Conservation (phyloP, 2,329 filamentous ascomycete genomes). For the Penicillium sp. region DNA sequence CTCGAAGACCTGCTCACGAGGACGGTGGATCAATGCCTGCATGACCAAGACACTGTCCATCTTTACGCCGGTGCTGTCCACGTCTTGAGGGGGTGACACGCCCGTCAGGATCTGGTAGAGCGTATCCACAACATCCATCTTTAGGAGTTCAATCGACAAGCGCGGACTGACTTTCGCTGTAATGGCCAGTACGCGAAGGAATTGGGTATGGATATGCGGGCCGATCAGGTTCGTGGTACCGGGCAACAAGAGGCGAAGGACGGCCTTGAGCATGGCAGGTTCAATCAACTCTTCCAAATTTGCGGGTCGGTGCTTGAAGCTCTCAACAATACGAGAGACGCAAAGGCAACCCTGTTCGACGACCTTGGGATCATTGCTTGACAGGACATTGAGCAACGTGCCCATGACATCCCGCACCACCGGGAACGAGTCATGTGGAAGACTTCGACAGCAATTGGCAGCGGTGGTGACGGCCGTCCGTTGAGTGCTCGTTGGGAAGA, state of each 20-base stretch:
- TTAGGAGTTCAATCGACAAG: constrained; percentile 86
- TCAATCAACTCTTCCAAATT: constrained; percentile 94
- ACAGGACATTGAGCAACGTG: constrained; percentile 83
- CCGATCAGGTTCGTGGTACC: constrained; percentile 96
- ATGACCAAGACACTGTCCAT: constrained; percentile 97
- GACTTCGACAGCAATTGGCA: constrained; percentile 96
- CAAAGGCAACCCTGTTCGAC: constrained; percentile 96
- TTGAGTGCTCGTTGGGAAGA: constrained; percentile 96
- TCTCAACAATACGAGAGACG: constrained; percentile 94
- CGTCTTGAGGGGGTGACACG: constrained; percentile 82
- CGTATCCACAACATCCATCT: constrained; percentile 96
- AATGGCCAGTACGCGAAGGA: constrained; percentile 87
- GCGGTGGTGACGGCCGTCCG: constrained; percentile 95
- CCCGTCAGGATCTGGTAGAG: constrained; percentile 96
- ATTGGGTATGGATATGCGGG: constrained; percentile 92
- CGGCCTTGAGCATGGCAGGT: constrained; percentile 78
- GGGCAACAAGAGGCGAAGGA: constrained; percentile 84
- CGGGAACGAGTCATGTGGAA: constrained; percentile 88
- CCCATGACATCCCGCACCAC: constrained; percentile 97
- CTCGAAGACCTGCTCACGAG: constrained; percentile 93
- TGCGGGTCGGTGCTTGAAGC: constrained; percentile 83
- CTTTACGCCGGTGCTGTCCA: constrained; percentile 58
- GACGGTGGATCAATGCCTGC: constrained; percentile 95
- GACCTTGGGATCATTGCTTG: constrained; percentile 92
- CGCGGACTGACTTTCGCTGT: constrained; percentile 85